Evolutionary conservation across 768 basidiomycete genomes (phyloP).

Genomic region (Tricholoma bakamatsutake): DNA sequence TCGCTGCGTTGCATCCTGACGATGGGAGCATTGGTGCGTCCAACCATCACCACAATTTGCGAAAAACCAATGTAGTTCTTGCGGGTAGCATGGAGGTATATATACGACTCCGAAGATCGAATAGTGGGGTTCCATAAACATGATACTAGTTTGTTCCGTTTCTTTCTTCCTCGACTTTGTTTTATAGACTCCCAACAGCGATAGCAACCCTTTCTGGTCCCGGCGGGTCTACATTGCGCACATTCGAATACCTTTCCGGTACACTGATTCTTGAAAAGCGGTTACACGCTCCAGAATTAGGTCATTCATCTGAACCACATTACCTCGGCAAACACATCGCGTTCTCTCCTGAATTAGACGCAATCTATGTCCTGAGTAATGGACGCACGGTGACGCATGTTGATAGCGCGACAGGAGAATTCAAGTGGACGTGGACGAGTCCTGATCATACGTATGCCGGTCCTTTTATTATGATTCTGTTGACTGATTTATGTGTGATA

Average conservation of each 20-base stretch:
- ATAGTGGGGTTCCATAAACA: conserved; percentile 59
- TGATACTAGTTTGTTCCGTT: conserved; percentile 43
- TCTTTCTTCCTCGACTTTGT: neutral
- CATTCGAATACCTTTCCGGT: conserved; percentile 62
- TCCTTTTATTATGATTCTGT: neutral
- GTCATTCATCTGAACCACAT: conserved; percentile 43
- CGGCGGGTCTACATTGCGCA: conserved; percentile 60
- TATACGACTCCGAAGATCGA: conserved; percentile 64
- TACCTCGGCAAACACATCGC: conserved; percentile 50
- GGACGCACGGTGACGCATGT: conserved; percentile 54
- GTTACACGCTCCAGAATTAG: conserved; percentile 42
- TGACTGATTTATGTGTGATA: conserved; percentile 1
- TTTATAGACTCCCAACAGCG: conserved; percentile 31
- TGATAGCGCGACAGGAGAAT: conserved; percentile 43
- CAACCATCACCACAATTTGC: neutral
- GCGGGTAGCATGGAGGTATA: conserved; percentile 69
- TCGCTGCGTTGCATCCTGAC: conserved; percentile 63
- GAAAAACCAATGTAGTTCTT: conserved; percentile 8
- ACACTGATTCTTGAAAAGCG: conserved; percentile 58
- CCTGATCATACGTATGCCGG: conserved; percentile 56
- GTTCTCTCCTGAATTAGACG: conserved; percentile 27
- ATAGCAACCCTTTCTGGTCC: conserved; percentile 73
- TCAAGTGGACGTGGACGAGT: conserved; percentile 69
- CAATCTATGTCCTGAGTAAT: conserved; percentile 52
- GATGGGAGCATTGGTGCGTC: conserved; percentile 69